Conservation (phyloP, 495 filamentous ascomycete species). For the Recurvomyces mirabilis region DNA sequence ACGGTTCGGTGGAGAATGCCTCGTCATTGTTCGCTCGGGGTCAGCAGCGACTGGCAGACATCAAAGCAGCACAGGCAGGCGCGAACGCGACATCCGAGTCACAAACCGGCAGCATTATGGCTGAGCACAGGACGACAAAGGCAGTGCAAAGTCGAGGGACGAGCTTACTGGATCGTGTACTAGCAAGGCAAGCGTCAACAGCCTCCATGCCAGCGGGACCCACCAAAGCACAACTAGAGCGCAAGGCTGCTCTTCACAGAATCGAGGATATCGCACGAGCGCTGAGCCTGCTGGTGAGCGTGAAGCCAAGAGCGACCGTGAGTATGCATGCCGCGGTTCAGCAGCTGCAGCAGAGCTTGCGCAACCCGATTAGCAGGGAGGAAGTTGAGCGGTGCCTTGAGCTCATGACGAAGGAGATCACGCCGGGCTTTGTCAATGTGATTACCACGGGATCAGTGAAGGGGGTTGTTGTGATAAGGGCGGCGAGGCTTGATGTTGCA, state of each 20-base stretch:
- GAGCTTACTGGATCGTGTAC: constrained; percentile 50
- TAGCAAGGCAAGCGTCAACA: constrained; percentile 43
- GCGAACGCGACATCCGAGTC: constrained; percentile 28
- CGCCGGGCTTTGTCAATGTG: constrained; percentile 50
- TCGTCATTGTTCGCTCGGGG: constrained; percentile 40
- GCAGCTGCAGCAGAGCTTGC: constrained; percentile 49
- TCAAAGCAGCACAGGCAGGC: constrained; percentile 40
- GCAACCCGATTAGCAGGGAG: constrained; percentile 48
- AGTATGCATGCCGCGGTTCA: constrained; percentile 48
- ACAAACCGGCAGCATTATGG: constrained; percentile 27
- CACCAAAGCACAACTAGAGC: constrained; percentile 39
- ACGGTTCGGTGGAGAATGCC: constrained; percentile 36
- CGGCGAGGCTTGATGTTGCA: constrained; percentile 31
- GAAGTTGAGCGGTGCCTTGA: constrained; percentile 47
- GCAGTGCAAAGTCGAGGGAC: constrained; percentile 24
- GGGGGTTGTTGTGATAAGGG: constrained; percentile 46
- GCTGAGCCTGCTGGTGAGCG: constrained; percentile 40
- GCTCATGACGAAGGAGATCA: constrained; percentile 47
- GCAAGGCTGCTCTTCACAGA: constrained; percentile 48
- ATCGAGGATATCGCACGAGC: constrained; percentile 50
- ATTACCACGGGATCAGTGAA: constrained; percentile 43
- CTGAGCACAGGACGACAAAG: constrained; percentile 24
- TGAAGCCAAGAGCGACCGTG: constrained; percentile 39
- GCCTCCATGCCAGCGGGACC: constrained; percentile 32
- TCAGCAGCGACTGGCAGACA: constrained; percentile 49